A percentile compares a stretch with the other conserved stretches of the same genome.
These are phyloP conservation scores for Sarocladium brachiariae DNA, from an alignment of 2,329 filamentous ascomycete genomes.

Conservation along the genomic window DNA sequence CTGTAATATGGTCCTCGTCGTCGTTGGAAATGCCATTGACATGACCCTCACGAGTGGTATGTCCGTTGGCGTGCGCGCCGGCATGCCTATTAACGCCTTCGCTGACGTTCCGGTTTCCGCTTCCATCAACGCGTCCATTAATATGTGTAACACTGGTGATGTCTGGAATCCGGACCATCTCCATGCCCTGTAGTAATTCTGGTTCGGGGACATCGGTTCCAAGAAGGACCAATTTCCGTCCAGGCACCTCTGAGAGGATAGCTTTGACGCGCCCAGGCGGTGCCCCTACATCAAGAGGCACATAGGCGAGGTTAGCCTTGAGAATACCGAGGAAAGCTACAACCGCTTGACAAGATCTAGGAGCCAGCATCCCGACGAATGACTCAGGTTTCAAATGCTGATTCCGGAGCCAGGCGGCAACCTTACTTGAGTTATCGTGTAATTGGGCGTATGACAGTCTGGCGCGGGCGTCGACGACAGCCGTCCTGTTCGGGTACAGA, in stretches of 20 bases:
- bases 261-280: conserved; percentile 15
- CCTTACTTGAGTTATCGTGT: conserved; percentile 1
- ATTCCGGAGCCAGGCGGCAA: conserved; percentile 6
- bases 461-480: conserved; percentile 10
- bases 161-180: conserved; percentile 11
- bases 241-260: conserved; percentile 14
- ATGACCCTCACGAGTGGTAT: neutral
- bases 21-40: neutral
- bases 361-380: conserved; percentile 15
- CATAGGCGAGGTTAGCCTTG: conserved; percentile 20
- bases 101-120: no score
- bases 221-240: conserved; percentile 13
- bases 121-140: no score
- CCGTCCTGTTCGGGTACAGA: neutral
- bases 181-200: conserved; percentile 4
- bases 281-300: conserved; percentile 17
- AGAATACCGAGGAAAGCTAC: conserved; percentile 18
- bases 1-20: no score
- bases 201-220: conserved; percentile 10
- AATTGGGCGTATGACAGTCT: conserved; percentile 11
- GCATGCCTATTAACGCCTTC: neutral
- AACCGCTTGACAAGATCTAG: conserved; percentile 16
- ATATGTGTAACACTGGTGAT: neutral
- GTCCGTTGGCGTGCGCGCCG: neutral
- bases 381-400: conserved; percentile 9